A percentile compares a stretch with the other conserved stretches of the same genome.
Evolutionary conservation across 305 asterid species (phyloP).

Genomic region (Plantago rigida): DNA sequence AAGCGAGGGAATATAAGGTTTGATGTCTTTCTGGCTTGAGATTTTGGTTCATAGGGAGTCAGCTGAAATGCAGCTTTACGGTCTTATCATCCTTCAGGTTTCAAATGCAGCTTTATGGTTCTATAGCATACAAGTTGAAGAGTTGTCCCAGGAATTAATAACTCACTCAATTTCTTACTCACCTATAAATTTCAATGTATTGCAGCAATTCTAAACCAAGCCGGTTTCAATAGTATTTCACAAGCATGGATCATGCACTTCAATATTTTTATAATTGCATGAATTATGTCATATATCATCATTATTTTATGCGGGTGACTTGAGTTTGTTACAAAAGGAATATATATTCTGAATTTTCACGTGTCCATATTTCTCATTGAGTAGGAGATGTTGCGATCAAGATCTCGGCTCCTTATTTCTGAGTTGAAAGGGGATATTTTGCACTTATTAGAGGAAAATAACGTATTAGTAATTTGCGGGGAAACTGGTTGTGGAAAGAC

Average conservation of each 20-base stretch:
- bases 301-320: constrained; percentile 1
- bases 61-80: too few species aligned
- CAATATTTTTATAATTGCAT: too few species aligned
- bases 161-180: too few species aligned
- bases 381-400: constrained; percentile 69
- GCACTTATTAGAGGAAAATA: constrained; percentile 55
- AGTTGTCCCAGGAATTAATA: too few species aligned
- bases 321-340: constrained; percentile 16
- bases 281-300: too few species aligned
- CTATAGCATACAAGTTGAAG: too few species aligned
- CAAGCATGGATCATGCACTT: too few species aligned
- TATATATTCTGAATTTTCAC: constrained; percentile 21
- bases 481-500: constrained; percentile 99
- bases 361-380: constrained; percentile 21
- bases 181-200: too few species aligned
- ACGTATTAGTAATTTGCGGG: constrained; percentile 81
- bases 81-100: too few species aligned
- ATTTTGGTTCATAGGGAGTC: constrained; percentile 17
- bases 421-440: constrained; percentile 65
- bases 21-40: constrained; percentile 25
- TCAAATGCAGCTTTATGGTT: too few species aligned
- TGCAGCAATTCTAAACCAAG: too few species aligned
- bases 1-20: constrained; percentile 67
- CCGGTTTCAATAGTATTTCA: too few species aligned
- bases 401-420: constrained; percentile 80